Evolutionary conservation across 164 flowering plant species (phyloP).

Genomic region (Chimonanthus praecox): DNA sequence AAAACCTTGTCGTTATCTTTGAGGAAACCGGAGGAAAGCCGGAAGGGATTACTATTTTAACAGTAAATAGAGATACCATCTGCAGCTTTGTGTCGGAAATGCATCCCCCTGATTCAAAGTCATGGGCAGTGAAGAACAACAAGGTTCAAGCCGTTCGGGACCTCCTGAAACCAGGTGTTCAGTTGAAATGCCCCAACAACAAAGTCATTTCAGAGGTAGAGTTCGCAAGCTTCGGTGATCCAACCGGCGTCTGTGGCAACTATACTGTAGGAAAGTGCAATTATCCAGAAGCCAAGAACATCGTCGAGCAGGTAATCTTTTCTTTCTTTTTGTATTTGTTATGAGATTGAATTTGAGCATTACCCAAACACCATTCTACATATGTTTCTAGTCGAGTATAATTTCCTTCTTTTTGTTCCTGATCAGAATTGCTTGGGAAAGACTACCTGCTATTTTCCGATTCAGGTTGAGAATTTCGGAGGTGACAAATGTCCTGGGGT

Average conservation of each 20-base stretch:
- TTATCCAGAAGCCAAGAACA: slow-evolving; percentile 25
- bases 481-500: too few relatives aligned
- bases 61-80: slow-evolving; percentile 58
- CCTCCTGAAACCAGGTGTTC: slow-evolving; percentile 29
- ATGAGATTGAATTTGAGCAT: too few relatives aligned
- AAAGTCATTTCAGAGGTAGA: slow-evolving; percentile 45
- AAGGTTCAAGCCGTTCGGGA: slow-evolving; percentile 28
- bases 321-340: not conserved
- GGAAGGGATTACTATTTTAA: slow-evolving; percentile 26
- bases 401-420: too few relatives aligned
- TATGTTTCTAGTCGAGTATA: too few relatives aligned
- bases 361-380: too few relatives aligned
- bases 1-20: slow-evolving; percentile 63
- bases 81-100: slow-evolving; percentile 53
- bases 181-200: slow-evolving; percentile 45
- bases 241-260: slow-evolving; percentile 59
- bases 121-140: slow-evolving; percentile 42
- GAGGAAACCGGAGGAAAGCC: slow-evolving; percentile 70
- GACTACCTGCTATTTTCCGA: not conserved
- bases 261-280: slow-evolving; percentile 46
- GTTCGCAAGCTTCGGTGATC: slow-evolving; percentile 74
- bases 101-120: slow-evolving; percentile 44
- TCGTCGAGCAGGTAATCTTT: slow-evolving; percentile 53
- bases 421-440: too few relatives aligned
- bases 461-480: not conserved